Base-by-base conservation (phyloP, 2,329 filamentous ascomycete species). In the Penicillium sp. region DNA sequence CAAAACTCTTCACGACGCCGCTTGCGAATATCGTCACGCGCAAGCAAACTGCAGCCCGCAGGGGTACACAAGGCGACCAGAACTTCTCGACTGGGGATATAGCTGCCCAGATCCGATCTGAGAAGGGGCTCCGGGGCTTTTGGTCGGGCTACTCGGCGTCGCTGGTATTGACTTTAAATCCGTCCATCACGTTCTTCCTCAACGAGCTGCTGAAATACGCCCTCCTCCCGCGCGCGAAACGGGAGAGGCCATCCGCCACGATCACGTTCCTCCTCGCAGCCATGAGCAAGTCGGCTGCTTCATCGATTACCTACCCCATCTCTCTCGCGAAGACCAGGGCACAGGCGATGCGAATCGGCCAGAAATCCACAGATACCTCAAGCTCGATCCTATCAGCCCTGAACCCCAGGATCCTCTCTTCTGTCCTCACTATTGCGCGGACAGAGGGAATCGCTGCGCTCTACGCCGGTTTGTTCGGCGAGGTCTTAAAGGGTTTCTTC, bases 121-220 rank as follows among this genome's bases (percentile, higher is more conserved):
- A 91, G 59, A 85, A 84, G 52, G 88, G 89, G 0, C 44, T 89
- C 7, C 60, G 72, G 30, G 88, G 87, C 2, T 84, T 95, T 55
- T 95, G 89, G 90, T 84, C 87, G 0, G 89, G 89, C 0, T 94
- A 94, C 63, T 87, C 85, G 14, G 87, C 88, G 2, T 83, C 79
- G 15, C 64, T 94, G 42, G 75, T 95, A 26, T 69, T 94, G 35
- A 90, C 89, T 1, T 72, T 94, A 18, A 95, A 95, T 56, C 89
- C 90, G 1, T 84, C 84, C 50, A 77, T 95, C 48, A 94, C 90
- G 0, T 90, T 95, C 60, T 82, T 91, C 52, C 71, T 94, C 19
- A 87, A 94, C 57, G 83, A 87, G 53, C 68, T 83, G 6, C 69
- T 93, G 14, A 82, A 84, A 50, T 75, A 78, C 36, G 59, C 73